A percentile compares a stretch with the other conserved stretches of the same genome.
These are phyloP conservation scores for Ambrosiella cleistominuta DNA, from an alignment of 2,329 filamentous ascomycete species.

Conservation along the genomic window DNA sequence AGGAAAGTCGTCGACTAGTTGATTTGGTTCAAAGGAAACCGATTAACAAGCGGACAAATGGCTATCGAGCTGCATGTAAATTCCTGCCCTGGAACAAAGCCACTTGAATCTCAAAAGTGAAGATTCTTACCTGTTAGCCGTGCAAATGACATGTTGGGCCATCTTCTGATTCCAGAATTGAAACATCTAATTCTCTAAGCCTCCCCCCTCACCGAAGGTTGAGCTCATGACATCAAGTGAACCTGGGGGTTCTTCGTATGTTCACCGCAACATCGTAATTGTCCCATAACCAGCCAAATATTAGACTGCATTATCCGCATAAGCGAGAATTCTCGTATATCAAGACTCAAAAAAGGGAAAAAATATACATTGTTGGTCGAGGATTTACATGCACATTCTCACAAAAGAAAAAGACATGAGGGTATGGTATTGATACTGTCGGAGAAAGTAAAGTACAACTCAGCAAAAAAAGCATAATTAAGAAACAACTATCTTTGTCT, in stretches of 20 bases:
- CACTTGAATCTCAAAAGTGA: too few relatives aligned
- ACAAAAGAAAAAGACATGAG: slow-evolving; percentile 2
- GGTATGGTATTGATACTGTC: too few relatives aligned
- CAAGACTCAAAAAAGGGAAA: background rate
- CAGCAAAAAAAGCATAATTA: slow-evolving; percentile 5
- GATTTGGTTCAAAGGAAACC: too few relatives aligned
- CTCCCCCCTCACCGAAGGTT: background rate
- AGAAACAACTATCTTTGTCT: slow-evolving; percentile 5
- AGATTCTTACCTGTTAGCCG: too few relatives aligned
- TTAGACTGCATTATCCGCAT: background rate
- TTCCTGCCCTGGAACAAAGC: too few relatives aligned
- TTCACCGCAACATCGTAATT: slow-evolving; percentile 2
- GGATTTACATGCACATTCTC: background rate
- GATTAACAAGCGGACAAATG: too few relatives aligned
- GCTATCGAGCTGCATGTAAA: too few relatives aligned
- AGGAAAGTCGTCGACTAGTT: too few relatives aligned
- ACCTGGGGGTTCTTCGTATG: background rate
- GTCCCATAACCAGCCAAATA: background rate
- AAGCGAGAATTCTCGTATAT: slow-evolving; percentile 4
- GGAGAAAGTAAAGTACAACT: background rate
- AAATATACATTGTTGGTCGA: background rate
- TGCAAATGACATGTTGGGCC: too few relatives aligned
- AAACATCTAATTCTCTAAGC: background rate
- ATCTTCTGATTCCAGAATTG: too few relatives aligned
- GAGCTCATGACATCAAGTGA: background rate